Evolutionary conservation across 2,329 filamentous ascomycete genomes (phyloP).

Genomic region (Colletotrichum costaricense): DNA sequence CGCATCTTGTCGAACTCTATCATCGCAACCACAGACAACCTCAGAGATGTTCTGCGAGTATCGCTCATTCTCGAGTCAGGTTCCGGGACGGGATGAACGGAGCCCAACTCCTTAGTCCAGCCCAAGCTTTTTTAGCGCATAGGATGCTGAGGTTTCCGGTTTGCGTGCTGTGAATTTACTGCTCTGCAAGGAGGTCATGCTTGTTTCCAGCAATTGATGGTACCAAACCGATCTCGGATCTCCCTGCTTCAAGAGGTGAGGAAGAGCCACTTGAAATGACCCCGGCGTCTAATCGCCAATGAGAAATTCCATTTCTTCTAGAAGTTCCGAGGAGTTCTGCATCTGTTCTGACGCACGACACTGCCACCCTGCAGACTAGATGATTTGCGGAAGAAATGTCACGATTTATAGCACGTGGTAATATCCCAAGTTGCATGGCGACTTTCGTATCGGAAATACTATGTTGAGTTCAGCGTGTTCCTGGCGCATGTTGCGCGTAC

Average conservation of each 20-base stretch:
- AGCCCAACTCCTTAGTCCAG: not conserved
- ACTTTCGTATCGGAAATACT: no score
- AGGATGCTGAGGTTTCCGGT: not conserved
- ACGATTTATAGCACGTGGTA: no score
- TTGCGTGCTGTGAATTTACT: not conserved
- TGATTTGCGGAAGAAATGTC: not conserved
- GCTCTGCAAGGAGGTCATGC: not conserved
- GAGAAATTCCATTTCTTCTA: not conserved
- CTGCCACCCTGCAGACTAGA: slow-evolving; percentile 2
- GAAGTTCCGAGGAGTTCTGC: not conserved
- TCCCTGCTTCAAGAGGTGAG: not conserved
- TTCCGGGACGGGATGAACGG: no score
- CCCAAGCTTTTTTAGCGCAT: not conserved
- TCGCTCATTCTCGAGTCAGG: slow-evolving; percentile 12
- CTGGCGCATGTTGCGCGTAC: no score
- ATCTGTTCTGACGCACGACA: not conserved
- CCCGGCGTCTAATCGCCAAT: not conserved
- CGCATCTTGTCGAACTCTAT: not conserved
- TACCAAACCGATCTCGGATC: not conserved
- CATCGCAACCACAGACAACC: not conserved
- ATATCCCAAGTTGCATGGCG: no score
- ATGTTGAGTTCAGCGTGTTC: no score
- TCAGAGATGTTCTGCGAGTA: not conserved
- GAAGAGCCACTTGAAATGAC: not conserved
- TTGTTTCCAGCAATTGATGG: no score